These are phyloP conservation scores for Coemansia reversa DNA, from an alignment of 192 early-diverging fungal species.

Conservation along the genomic window DNA sequence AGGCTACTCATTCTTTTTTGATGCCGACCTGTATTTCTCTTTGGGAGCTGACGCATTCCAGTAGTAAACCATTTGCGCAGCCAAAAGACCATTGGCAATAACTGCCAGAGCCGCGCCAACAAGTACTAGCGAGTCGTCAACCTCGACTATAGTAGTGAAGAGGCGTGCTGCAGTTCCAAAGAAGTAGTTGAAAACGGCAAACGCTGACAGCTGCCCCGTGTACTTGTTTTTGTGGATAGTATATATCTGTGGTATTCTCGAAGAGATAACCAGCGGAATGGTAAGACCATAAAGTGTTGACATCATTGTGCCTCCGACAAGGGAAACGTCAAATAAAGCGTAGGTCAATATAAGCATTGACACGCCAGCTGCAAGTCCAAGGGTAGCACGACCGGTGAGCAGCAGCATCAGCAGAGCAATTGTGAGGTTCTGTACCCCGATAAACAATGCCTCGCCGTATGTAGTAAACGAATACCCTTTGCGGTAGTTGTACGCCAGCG, in stretches of 20 bases:
- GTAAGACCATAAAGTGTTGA: conserved; percentile 69
- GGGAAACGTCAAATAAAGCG: conserved; percentile 54
- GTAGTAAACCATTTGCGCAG: conserved; percentile 76
- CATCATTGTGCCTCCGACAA: conserved; percentile 57
- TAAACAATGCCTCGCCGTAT: conserved; percentile 81
- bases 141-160: conserved; percentile 90
- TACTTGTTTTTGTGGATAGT: conserved; percentile 77
- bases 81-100: conserved; percentile 73
- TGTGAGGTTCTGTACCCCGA: conserved; percentile 79
- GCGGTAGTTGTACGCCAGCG: conserved; percentile 84
- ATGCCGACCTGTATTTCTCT: conserved; percentile 54
- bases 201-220: conserved; percentile 88
- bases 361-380: conserved; percentile 25
- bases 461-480: conserved; percentile 85
- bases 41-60: conserved; percentile 60
- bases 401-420: conserved; percentile 70
- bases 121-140: conserved; percentile 80
- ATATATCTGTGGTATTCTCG: conserved; percentile 88
- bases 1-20: conserved; percentile 41
- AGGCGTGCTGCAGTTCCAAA: conserved; percentile 83
- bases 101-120: conserved; percentile 66
- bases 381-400: conserved; percentile 53
- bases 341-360: conserved; percentile 53
- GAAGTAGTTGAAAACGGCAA: conserved; percentile 88
- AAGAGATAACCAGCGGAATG: conserved; percentile 75